phyloP scores from a whole-genome alignment of 169 alveolate genomes.

The Theileria orientalis region DNA sequence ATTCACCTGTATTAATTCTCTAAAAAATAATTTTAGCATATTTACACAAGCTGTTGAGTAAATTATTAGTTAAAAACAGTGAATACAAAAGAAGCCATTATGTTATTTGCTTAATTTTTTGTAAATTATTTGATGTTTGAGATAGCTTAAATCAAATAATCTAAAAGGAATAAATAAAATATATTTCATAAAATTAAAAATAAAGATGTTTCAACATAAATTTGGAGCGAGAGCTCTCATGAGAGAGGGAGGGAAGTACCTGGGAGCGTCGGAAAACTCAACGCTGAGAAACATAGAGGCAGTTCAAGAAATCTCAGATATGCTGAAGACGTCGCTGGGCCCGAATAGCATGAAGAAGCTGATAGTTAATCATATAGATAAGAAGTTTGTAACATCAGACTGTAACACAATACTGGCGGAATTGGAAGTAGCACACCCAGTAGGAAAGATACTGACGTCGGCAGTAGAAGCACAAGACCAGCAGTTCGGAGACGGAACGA shows the following conservation, averaged over 20 bases:
- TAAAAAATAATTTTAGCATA: no score
- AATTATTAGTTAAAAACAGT: neutral
- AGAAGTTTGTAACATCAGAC: conserved; percentile 95
- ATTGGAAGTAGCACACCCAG: conserved; percentile 99
- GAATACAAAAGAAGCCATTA: neutral
- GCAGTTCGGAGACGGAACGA: conserved; percentile 98
- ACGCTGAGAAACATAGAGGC: conserved; percentile 93
- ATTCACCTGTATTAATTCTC: no score
- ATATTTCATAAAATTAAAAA: neutral
- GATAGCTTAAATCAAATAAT: neutral
- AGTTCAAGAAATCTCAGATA: conserved; percentile 87
- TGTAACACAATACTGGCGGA: conserved; percentile 95
- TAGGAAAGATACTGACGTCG: conserved; percentile 96
- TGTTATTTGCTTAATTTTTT: neutral
- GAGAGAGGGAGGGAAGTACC: conserved; percentile 88
- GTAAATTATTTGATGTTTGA: neutral
- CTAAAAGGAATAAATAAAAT: neutral
- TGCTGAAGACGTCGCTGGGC: conserved; percentile 94
- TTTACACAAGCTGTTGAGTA: no score
- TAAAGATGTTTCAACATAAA: conserved; percentile 63
- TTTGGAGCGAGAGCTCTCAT: conserved; percentile 68
- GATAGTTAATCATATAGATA: conserved; percentile 96
- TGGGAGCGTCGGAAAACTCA: conserved; percentile 91
- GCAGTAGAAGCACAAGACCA: conserved; percentile 95
- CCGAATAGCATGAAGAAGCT: conserved; percentile 97